Conservation (phyloP, 345 rosid genomes). For the Euphorbia pulcherrima region DNA sequence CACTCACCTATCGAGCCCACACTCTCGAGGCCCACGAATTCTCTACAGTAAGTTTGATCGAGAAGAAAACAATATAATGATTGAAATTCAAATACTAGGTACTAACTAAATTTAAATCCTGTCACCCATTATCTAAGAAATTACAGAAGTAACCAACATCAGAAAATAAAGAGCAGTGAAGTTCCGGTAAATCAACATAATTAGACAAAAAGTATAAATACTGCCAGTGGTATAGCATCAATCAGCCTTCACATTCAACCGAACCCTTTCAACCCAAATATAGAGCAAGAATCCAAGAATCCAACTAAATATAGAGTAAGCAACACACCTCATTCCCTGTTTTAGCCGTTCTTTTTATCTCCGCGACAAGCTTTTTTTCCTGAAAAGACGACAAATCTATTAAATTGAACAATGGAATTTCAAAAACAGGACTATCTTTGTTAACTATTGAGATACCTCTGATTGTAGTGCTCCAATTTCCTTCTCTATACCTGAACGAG, state of each 20-base stretch:
- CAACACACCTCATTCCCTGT: conserved; percentile 78
- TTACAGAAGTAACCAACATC: background rate
- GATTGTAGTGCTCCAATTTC: conserved; percentile 74
- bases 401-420: conserved; percentile 7
- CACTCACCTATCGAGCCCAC: no score
- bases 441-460: conserved; percentile 54
- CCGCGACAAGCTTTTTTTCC: conserved; percentile 94
- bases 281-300: background rate
- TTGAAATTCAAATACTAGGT: background rate
- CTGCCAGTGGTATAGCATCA: background rate
- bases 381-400: conserved; percentile 28
- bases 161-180: background rate
- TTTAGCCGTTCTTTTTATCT: conserved; percentile 90
- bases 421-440: background rate
- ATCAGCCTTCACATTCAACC: background rate
- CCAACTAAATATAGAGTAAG: conserved; percentile 1
- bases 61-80: background rate
- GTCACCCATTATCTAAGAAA: background rate
- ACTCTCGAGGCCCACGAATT: no score
- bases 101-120: background rate
- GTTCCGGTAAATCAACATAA: background rate
- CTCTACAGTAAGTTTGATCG: no score
- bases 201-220: background rate
- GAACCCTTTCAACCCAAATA: background rate
- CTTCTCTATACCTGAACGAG: conserved; percentile 73